Percentiles rank a stretch among this genome's conserved stretches.
Conservation (phyloP, 164 flowering plant species). For the Magnolia sinica region DNA sequence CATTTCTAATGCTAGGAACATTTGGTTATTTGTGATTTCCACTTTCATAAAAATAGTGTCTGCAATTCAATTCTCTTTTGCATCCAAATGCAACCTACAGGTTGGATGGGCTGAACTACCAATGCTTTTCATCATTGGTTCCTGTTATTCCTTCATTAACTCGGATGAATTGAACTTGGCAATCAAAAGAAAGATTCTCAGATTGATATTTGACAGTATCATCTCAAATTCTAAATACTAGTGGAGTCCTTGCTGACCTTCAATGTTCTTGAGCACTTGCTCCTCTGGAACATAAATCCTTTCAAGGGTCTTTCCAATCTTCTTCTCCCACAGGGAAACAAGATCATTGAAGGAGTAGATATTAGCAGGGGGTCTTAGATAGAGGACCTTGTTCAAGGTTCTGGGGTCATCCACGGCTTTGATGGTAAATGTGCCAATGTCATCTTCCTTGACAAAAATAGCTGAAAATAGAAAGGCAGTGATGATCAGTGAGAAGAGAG, state of each 20-base stretch:
- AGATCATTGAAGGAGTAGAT: conserved; percentile 52
- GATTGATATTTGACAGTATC: not conserved
- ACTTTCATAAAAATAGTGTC: too few species aligned
- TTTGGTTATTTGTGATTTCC: too few species aligned
- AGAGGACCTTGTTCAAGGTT: conserved; percentile 62
- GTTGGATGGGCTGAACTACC: too few species aligned
- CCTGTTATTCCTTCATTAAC: too few species aligned
- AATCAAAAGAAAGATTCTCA: not conserved
- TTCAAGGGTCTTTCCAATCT: conserved; percentile 63
- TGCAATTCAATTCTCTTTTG: too few species aligned
- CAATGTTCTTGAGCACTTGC: conserved; percentile 50
- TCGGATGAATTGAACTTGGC: too few species aligned
- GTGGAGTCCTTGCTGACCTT: conserved; percentile 34
- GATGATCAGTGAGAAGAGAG: not conserved
- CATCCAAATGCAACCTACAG: too few species aligned
- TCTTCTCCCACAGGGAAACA: conserved; percentile 64
- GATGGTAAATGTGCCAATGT: conserved; percentile 61
- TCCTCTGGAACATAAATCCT: conserved; percentile 52
- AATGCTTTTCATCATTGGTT: too few species aligned
- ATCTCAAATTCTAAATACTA: not conserved
- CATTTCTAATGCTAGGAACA: too few species aligned
- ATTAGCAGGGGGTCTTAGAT: conserved; percentile 49
- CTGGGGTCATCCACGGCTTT: conserved; percentile 66
- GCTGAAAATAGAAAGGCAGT: conserved; percentile 27
- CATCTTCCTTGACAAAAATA: conserved; percentile 49